phyloP scores from a whole-genome alignment of 2,329 filamentous ascomycete genomes.

The Aspergillus bombycis region DNA sequence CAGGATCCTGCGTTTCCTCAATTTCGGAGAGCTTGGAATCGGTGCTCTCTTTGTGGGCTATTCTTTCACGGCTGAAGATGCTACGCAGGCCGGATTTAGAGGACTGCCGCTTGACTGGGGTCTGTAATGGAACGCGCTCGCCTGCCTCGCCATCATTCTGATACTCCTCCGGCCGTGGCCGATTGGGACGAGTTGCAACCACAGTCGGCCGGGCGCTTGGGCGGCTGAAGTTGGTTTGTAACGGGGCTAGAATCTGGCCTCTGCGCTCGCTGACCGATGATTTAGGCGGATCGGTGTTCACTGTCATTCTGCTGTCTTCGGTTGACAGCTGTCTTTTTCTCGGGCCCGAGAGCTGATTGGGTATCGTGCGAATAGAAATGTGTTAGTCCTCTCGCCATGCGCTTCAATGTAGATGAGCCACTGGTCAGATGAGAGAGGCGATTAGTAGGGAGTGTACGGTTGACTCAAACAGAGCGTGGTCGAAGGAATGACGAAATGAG shows the following conservation, averaged over 20 bases:
- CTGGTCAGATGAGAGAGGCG: neutral
- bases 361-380: neutral
- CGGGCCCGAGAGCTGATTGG: neutral
- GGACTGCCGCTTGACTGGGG: conserved; percentile 35
- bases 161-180: conserved; percentile 37
- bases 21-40: conserved; percentile 38
- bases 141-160: conserved; percentile 29
- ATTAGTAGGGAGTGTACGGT: neutral
- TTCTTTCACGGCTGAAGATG: conserved; percentile 42
- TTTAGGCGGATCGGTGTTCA: conserved; percentile 21
- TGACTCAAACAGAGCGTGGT: neutral
- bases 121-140: conserved; percentile 36
- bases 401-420: too few relatives aligned
- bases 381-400: neutral
- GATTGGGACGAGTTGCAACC: conserved; percentile 29
- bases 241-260: conserved; percentile 39
- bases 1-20: conserved; percentile 30
- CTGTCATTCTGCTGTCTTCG: conserved; percentile 18
- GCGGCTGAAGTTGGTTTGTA: conserved; percentile 43
- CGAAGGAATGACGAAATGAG: neutral
- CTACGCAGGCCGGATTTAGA: conserved; percentile 43
- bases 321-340: conserved; percentile 1
- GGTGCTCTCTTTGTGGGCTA: conserved; percentile 29
- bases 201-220: conserved; percentile 24
- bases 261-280: conserved; percentile 41